A percentile compares a stretch with the other conserved stretches of the same genome.
These are phyloP conservation scores for Cyberlindnera suaveolens DNA, from an alignment of 805 yeast species.

Conservation along the genomic window DNA sequence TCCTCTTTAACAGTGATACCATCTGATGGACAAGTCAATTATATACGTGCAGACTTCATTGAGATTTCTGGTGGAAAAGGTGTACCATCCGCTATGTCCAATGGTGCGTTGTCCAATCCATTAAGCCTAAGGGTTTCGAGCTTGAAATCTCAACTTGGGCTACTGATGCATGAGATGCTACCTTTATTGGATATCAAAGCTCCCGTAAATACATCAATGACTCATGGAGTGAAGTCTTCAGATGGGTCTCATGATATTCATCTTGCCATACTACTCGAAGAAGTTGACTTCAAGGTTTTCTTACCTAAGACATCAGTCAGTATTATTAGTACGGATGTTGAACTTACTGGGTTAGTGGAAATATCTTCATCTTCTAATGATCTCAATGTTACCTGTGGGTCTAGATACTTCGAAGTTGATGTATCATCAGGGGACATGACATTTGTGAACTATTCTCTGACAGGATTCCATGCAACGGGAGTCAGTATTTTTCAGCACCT, in stretches of 20 bases:
- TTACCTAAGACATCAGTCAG: constrained; percentile 3
- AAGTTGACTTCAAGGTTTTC: constrained; percentile 7
- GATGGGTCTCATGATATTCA: background rate
- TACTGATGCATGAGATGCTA: constrained; percentile 3
- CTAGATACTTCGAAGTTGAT: constrained; percentile 11
- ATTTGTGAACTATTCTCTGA: constrained; percentile 8
- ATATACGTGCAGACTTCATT: constrained; percentile 25
- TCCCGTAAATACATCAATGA: background rate
- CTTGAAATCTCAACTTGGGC: constrained; percentile 4
- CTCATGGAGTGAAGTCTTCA: background rate
- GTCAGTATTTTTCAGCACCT: background rate
- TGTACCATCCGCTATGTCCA: background rate
- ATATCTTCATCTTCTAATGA: background rate
- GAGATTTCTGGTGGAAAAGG: constrained; percentile 16
- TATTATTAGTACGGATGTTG: constrained; percentile 7
- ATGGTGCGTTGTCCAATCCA: background rate
- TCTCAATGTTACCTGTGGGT: constrained; percentile 3
- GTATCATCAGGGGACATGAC: constrained; percentile 5
- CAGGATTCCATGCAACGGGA: constrained; percentile 3
- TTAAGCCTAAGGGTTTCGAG: constrained; percentile 1
- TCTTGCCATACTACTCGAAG: constrained; percentile 3
- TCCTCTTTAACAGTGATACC: constrained; percentile 11
- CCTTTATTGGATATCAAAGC: constrained; percentile 2
- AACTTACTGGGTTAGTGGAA: background rate
- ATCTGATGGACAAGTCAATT: constrained; percentile 8